A percentile compares a stretch with the other conserved stretches of the same genome.
Conservation (phyloP, 78 protist species). For the Polysphondylium violaceum region DNA sequence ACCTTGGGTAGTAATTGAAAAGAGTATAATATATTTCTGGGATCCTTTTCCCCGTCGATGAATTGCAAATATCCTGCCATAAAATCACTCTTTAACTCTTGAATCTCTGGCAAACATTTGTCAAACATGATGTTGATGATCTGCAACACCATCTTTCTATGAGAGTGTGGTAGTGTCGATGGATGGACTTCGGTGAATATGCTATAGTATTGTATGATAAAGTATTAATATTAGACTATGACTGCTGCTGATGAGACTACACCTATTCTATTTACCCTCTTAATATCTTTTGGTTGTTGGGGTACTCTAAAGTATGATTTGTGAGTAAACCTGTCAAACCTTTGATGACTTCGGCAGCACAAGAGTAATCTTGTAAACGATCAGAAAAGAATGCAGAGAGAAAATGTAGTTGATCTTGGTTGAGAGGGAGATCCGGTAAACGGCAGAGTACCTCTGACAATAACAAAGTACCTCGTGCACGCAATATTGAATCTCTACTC, state of each 20-base stretch:
- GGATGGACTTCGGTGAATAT: slow-evolving; percentile 80
- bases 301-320: slow-evolving; percentile 47
- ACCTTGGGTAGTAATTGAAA: slow-evolving; percentile 76
- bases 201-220: neutral
- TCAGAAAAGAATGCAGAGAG: slow-evolving; percentile 42
- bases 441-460: slow-evolving; percentile 70
- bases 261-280: slow-evolving; percentile 2
- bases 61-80: slow-evolving; percentile 86
- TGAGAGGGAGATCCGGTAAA: slow-evolving; percentile 55
- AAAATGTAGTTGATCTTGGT: slow-evolving; percentile 47
- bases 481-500: slow-evolving; percentile 64
- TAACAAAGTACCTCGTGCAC: slow-evolving; percentile 81
- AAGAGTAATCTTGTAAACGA: slow-evolving; percentile 72
- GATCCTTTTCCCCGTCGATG: slow-evolving; percentile 97
- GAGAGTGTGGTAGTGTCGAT: slow-evolving; percentile 62
- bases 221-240: neutral
- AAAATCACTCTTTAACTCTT: slow-evolving; percentile 77
- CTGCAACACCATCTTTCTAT: slow-evolving; percentile 72
- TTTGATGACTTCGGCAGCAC: slow-evolving; percentile 66
- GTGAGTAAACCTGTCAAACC: slow-evolving; percentile 58
- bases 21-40: slow-evolving; percentile 90
- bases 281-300: slow-evolving; percentile 54
- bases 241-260: neutral
- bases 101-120: slow-evolving; percentile 27
- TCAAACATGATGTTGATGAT: slow-evolving; percentile 23